Evolutionary conservation across 225 moss, liverwort and hornwort species (phyloP).

Genomic region (Takakia lepidozioides): DNA sequence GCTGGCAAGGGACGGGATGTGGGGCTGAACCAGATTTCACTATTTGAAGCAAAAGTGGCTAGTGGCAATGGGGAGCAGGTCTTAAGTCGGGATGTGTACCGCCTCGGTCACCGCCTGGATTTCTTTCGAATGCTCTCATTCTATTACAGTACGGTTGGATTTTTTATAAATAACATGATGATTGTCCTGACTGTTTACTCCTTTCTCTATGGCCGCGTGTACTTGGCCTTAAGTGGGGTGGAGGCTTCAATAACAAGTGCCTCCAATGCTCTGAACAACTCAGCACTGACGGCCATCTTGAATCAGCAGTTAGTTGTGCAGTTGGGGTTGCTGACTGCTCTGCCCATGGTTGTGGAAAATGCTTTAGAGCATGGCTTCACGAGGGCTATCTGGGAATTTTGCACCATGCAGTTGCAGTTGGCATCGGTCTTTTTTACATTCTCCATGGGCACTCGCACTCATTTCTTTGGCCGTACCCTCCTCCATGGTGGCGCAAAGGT

Average conservation of each 20-base stretch:
- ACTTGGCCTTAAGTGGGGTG: conserved; percentile 89
- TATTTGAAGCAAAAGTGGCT: conserved; percentile 99
- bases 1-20: conserved; percentile 99
- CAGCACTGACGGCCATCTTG: conserved; percentile 73
- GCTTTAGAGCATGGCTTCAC: conserved; percentile 91
- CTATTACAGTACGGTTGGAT: conserved; percentile 93
- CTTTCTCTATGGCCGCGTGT: conserved; percentile 92
- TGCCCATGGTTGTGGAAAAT: conserved; percentile 99
- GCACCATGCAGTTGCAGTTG: conserved; percentile 94
- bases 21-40: conserved; percentile 90
- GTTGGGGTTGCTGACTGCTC: conserved; percentile 84
- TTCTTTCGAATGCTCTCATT: conserved; percentile 98
- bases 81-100: conserved; percentile 93
- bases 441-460: conserved; percentile 95
- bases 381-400: conserved; percentile 83
- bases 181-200: conserved; percentile 91
- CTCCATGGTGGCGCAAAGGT: conserved; percentile 98
- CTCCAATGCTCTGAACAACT: conserved; percentile 43
- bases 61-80: conserved; percentile 99
- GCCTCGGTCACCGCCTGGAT: conserved; percentile 93
- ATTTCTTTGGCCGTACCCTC: conserved; percentile 89
- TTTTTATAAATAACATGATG: conserved; percentile 87
- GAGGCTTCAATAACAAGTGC: conserved; percentile 47
- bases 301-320: conserved; percentile 99
- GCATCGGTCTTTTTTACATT: conserved; percentile 99